Evolutionary conservation across 2,329 filamentous ascomycete genomes (phyloP).

Genomic region (Onygenales sp.): DNA sequence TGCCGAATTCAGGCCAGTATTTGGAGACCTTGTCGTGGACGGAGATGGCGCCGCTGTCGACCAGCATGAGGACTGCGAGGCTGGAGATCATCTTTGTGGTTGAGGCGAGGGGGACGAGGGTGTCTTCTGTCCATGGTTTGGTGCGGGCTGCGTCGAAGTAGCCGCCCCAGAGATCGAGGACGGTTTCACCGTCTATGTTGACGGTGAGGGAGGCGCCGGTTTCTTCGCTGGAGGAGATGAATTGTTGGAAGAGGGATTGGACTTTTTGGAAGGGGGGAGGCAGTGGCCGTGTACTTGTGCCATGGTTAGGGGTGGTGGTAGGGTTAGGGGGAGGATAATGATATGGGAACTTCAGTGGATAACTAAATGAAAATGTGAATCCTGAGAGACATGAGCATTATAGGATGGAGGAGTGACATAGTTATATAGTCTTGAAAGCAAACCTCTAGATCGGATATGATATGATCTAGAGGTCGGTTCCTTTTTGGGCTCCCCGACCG

Average conservation of each 20-base stretch:
- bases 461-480: too few species aligned
- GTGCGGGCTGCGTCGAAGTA: slow-evolving; percentile 21
- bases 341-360: too few species aligned
- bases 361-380: too few species aligned
- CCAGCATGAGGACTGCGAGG: slow-evolving; percentile 30
- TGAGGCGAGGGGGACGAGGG: slow-evolving; percentile 34
- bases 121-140: slow-evolving; percentile 31
- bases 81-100: slow-evolving; percentile 30
- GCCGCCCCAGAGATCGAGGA: slow-evolving; percentile 40
- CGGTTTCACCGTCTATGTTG: slow-evolving; percentile 31
- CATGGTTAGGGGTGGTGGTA: too few species aligned
- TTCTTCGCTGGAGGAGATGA: slow-evolving; percentile 31
- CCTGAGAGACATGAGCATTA: too few species aligned
- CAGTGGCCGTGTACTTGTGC: too few species aligned
- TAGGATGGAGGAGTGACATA: too few species aligned
- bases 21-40: slow-evolving; percentile 28
- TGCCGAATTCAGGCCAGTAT: slow-evolving; percentile 41
- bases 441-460: too few species aligned
- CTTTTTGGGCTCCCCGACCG: too few species aligned
- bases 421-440: too few species aligned
- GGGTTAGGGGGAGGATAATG: too few species aligned
- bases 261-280: too few species aligned
- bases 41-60: slow-evolving; percentile 29
- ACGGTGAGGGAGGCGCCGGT: slow-evolving; percentile 38
- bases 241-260: slow-evolving; percentile 20